Base-by-base conservation (phyloP, 2,329 filamentous ascomycete species). In the Gyromitra esculenta region DNA sequence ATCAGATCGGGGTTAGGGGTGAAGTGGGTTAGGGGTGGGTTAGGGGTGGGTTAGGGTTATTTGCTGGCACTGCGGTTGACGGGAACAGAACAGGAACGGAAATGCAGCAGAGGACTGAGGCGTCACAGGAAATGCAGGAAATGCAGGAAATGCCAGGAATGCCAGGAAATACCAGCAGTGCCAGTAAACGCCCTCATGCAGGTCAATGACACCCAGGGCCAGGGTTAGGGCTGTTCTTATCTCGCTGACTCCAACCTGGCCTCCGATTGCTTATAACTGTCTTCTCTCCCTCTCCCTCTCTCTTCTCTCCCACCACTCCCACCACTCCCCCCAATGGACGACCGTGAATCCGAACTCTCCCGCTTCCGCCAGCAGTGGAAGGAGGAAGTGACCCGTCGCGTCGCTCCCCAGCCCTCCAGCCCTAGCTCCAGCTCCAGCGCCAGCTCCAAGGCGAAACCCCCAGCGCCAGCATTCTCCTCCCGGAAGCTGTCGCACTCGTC, bases 291-390 rank as follows among this genome's bases (percentile, higher is more conserved):
- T 13, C 41, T 15, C 50, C 31, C n/a, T 41, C 39, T 31, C 13
- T 8, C 35, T 7, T 11, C 57, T 21, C 18, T 21, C 50, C 48
- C 21, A n/a, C 7, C 9, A 41, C 18, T 21, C 18, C 18, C 54
- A 43, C 31, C 48, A 5, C n/a, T 11, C 15, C 6, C 21, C 54
- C n/a, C 56, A 57, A 83, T 81, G 77, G 82, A 85, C 79, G 84
- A 86, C 75, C 73, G 68, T 60, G 77, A 89, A 82, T 87, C 90
- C 65, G 94, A 97, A 83, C 88, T 97, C 76, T 93, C 97, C 83
- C 90, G 88, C 59, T 97, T 97, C 84, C 91, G 95, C 79, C 88
- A 89, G 81, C 88, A 93, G 86, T 97, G 94, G 94, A 89, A 89
- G 75, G 91, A 93, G 80, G 94, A 97, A 82, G 91, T 97, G 5